These are phyloP conservation scores for Naganishia friedmannii DNA, from an alignment of 768 basidiomycete species.

Conservation along the genomic window DNA sequence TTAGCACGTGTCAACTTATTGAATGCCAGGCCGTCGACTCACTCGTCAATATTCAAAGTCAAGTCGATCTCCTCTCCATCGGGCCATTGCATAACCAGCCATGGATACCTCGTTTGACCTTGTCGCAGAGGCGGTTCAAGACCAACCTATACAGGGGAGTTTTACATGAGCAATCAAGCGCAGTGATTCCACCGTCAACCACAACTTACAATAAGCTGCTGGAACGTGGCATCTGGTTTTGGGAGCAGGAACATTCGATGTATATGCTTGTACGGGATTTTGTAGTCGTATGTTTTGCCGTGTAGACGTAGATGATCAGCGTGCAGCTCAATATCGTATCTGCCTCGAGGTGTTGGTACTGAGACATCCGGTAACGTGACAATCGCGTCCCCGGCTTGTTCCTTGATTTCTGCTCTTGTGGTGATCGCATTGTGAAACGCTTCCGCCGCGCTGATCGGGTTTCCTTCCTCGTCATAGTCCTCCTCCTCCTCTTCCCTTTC, in stretches of 20 bases:
- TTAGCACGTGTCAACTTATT: not conserved
- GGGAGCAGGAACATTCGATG: conserved; percentile 86
- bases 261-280: conserved; percentile 85
- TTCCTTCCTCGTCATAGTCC: conserved; percentile 49
- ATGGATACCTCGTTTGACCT: conserved; percentile 96
- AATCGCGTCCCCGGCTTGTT: conserved; percentile 84
- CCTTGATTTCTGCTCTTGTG: conserved; percentile 90
- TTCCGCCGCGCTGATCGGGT: conserved; percentile 76
- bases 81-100: conserved; percentile 96
- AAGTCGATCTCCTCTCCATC: conserved; percentile 95
- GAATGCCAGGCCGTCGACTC: conserved; percentile 47
- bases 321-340: conserved; percentile 98
- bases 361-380: conserved; percentile 92
- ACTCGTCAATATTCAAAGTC: conserved; percentile 90
- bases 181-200: not conserved
- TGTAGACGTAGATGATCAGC: conserved; percentile 86
- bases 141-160: conserved; percentile 62
- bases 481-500: conserved; percentile 64
- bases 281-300: conserved; percentile 99
- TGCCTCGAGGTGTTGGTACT: conserved; percentile 90
- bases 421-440: conserved; percentile 95
- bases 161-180: not conserved
- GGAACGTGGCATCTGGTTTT: conserved; percentile 86
- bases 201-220: conserved; percentile 79
- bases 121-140: conserved; percentile 91